Evolutionary conservation across 768 basidiomycete genomes (phyloP), one percentile per base, ranked within the genome.

Genomic region (Lactarius psammicola): DNA sequence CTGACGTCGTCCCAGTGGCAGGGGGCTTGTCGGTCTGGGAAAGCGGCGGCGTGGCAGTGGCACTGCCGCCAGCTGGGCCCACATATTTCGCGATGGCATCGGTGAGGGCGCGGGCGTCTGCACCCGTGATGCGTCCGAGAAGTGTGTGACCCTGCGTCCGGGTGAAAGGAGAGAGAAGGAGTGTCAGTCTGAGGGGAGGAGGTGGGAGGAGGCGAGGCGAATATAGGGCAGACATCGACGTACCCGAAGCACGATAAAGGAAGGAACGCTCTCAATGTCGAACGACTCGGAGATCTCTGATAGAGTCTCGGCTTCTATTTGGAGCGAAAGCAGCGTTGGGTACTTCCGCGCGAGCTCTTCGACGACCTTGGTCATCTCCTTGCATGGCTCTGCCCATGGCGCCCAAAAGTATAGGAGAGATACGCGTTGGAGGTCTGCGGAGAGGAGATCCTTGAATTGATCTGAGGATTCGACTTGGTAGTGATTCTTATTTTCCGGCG

Each of bases 351-450:
- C 85, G 54, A 96, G 81, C 71, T 91, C 89, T 10, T 72, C 66
- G 20, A 90, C 84, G 36, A 95, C 85, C 53, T 86, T 80, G 78
- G 94, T 95, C 89, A 97, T 96, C 71, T 88, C 83, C 71, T 82
- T 82, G 80, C 95, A 98, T 46, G 95, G 94, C 67, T 85, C 90
- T 0, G 94, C 97, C 93, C 94, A 90, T 76, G 85, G 80, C 51
- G 95, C 92, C 90, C 94, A 95, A 76, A 98, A 99, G 78, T 91
- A 93, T 73, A 97, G 86, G 42, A 96, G 80, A 4, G 95, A 95
- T 28, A 96, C 83, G 26, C 91, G 81, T 23, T 83, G 77, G 38
- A 99, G 84, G 76, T 98, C 95, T 26, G 76, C 72, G 0, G 87
- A 87, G 56, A 98, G 85, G 10, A 92, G 76, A 8, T 78, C 72